Base-by-base conservation (phyloP, 345 rosid species). In the Bruguiera gymnorhiza region DNA sequence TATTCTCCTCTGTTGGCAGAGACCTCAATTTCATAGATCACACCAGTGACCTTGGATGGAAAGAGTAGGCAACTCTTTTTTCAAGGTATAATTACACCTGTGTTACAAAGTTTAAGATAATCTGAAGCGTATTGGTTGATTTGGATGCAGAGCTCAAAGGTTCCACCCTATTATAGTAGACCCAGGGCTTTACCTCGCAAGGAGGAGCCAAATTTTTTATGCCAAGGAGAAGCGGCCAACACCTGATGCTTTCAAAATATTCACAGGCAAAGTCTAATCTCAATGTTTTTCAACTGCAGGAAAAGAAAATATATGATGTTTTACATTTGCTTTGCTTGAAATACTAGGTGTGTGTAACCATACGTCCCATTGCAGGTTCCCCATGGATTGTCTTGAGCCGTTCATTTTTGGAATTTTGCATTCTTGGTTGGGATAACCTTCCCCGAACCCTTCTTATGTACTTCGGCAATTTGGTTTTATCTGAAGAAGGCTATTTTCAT, bases 1-100 rank as follows among this genome's bases (percentile, higher is more conserved):
- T 80, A 36, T 90, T 96, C 75, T 86, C 99, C 62, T 81, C 92
- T 18, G 77, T 90, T 39, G 76, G 87, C 54, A 84, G 96, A 79
- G 96, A 89, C 71, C 74, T 96, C 76, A 96, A 88, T 87, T 96
- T 96, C 82, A 83, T 96, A 50, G 96, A 90, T 76, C 99, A 96
- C 56, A 92, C 94, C 76, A 79, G 96, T 80, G 96, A 96, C 76
- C 96, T 96, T 71, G 92, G 97, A 58, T 96, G 99, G 99, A 96
- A 96, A 88, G 99, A 90, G 99, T 96, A 86, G 68, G 97, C 74
- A 34, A 70, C 72, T 23, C 58, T 60, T 69, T 60, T 23, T 2
- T 51, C 50, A 24, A 29, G 30, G 48, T 70, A 66, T 72, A 26
- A 51, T 31, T 48, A 13, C 65, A 19, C 34, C 57, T 64, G 34